Conservation (phyloP, 2,329 filamentous ascomycete species). For the Talaromyces atroroseus region DNA sequence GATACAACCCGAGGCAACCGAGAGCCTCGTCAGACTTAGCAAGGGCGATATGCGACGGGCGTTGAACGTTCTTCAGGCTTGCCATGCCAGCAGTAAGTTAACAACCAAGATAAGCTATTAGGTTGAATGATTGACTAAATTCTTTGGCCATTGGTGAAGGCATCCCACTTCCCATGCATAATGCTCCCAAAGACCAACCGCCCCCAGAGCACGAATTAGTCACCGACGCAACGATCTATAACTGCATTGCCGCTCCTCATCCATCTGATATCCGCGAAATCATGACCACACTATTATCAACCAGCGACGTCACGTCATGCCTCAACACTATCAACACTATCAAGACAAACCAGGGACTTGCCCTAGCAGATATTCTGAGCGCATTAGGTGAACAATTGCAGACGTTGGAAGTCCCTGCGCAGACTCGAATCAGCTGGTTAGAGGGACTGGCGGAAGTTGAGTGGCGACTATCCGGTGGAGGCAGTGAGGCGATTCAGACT, state of each 20-base stretch:
- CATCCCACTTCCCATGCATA: constrained; percentile 60
- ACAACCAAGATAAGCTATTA: not conserved
- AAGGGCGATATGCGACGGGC: constrained; percentile 96
- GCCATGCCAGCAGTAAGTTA: constrained; percentile 77
- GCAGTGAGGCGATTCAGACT: constrained; percentile 82
- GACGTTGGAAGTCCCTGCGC: constrained; percentile 74
- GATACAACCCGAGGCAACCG: constrained; percentile 73
- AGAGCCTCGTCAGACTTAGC: constrained; percentile 78
- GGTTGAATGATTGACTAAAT: constrained; percentile 5
- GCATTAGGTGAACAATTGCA: constrained; percentile 75
- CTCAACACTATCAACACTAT: constrained; percentile 81
- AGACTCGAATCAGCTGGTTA: constrained; percentile 87
- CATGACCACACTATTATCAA: constrained; percentile 73
- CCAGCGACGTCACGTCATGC: constrained; percentile 82
- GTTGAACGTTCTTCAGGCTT: constrained; percentile 92
- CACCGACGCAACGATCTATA: constrained; percentile 88
- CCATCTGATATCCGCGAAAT: constrained; percentile 84
- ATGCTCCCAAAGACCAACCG: constrained; percentile 53
- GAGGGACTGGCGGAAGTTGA: constrained; percentile 89
- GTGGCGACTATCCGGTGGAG: constrained; percentile 81
- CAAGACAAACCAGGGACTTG: constrained; percentile 78
- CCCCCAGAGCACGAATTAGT: constrained; percentile 72
- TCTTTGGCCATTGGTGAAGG: constrained; percentile 38
- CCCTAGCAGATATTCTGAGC: constrained; percentile 88
- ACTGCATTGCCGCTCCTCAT: constrained; percentile 92